These are phyloP conservation scores for Nicotiana sylvestris DNA, from an alignment of 257 asterid genomes.

Conservation along the genomic window DNA sequence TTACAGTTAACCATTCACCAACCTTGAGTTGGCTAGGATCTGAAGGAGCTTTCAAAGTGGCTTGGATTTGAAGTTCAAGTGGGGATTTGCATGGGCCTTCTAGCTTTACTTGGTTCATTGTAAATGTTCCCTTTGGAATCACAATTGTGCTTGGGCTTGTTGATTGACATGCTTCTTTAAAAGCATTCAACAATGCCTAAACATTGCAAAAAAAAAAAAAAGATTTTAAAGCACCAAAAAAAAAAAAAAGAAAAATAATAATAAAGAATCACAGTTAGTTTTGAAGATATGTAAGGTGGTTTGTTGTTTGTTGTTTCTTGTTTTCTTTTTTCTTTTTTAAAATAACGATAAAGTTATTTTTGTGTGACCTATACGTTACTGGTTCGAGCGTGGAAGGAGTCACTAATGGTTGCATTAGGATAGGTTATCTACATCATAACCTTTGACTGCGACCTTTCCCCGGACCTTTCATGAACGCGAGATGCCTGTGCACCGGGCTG, in stretches of 20 bases:
- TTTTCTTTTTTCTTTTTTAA: no score
- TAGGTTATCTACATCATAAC: no score
- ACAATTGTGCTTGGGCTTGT: constrained; percentile 15
- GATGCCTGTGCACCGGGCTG: no score
- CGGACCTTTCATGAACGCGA: no score
- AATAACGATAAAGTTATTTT: no score
- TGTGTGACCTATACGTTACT: no score
- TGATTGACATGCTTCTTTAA: constrained; percentile 29
- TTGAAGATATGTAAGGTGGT: neutral
- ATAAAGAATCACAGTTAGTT: no score
- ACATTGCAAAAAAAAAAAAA: neutral
- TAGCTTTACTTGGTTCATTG: constrained; percentile 18
- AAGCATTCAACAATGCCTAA: constrained; percentile 28
- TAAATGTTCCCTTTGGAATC: constrained; percentile 25
- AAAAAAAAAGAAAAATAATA: neutral
- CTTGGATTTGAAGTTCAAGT: constrained; percentile 17
- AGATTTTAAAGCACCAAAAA: neutral
- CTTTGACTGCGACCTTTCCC: no score
- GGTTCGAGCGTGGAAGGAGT: no score
- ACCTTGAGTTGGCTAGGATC: constrained; percentile 13
- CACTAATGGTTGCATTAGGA: no score
- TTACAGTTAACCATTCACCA: constrained; percentile 23
- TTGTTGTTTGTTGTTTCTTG: no score
- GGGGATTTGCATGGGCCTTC: constrained; percentile 34
- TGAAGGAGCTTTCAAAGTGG: constrained; percentile 27